A percentile compares a stretch with the other conserved stretches of the same genome.
Evolutionary conservation across 495 filamentous ascomycete genomes (phyloP).

Genomic region (Daldinia bambusicola): DNA sequence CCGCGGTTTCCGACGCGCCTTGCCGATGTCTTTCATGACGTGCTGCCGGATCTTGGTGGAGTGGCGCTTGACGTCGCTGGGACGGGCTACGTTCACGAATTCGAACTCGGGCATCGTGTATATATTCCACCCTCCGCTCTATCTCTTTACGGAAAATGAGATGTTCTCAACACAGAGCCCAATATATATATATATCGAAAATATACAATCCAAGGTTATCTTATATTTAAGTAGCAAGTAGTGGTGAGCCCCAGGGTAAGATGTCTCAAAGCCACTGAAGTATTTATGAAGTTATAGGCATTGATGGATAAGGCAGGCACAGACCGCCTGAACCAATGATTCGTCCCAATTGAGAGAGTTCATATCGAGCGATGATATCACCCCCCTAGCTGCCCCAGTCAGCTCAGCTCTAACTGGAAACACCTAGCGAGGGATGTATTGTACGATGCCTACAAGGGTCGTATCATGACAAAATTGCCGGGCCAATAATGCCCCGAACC

Average conservation of each 20-base stretch:
- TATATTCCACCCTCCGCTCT: background rate
- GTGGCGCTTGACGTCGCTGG: constrained; percentile 41
- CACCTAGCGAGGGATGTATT: background rate
- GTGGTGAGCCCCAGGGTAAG: no score
- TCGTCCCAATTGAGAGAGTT: background rate
- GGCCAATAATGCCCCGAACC: background rate
- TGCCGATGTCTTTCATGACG: constrained; percentile 55
- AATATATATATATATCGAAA: no score
- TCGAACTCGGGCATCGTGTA: constrained; percentile 41
- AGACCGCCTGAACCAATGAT: background rate
- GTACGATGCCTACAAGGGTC: background rate
- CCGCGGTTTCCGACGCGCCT: constrained; percentile 43
- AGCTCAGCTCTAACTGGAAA: background rate
- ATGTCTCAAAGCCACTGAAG: background rate
- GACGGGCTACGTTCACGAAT: constrained; percentile 42
- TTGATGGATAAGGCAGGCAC: background rate
- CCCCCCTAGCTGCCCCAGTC: background rate
- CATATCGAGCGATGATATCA: constrained; percentile 1
- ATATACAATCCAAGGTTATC: no score
- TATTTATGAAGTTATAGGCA: background rate
- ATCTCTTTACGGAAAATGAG: background rate
- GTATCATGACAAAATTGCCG: background rate
- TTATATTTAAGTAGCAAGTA: no score
- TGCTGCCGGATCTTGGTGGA: constrained; percentile 48
- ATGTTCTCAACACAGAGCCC: no score